Conservation (phyloP, 2,329 filamentous ascomycete genomes). For the Cladosporium sp. region DNA sequence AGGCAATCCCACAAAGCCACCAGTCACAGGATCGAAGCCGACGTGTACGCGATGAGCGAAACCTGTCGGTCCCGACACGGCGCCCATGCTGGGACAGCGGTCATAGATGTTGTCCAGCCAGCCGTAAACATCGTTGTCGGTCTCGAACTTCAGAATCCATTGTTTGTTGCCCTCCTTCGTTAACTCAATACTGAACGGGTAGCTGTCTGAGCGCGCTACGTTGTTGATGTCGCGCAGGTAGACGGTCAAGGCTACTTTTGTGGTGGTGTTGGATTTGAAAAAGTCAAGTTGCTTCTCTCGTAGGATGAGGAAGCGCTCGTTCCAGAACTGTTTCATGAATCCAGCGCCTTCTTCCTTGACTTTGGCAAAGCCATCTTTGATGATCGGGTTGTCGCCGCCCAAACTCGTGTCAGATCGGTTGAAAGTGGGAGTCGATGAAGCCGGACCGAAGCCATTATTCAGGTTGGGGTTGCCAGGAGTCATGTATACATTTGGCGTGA, state of each 20-base stretch:
- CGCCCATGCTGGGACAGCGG: conserved; percentile 94
- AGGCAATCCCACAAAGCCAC: conserved; percentile 90
- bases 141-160: conserved; percentile 89
- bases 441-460: conserved; percentile 40
- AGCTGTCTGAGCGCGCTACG: conserved; percentile 86
- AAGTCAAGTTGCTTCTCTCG: conserved; percentile 94
- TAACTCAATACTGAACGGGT: conserved; percentile 92
- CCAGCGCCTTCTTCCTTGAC: conserved; percentile 90
- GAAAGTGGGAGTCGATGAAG: conserved; percentile 34
- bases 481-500: conserved; percentile 72
- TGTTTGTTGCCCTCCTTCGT: conserved; percentile 84
- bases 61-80: conserved; percentile 97
- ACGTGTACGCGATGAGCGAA: conserved; percentile 97
- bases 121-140: conserved; percentile 94
- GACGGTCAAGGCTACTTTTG: conserved; percentile 82
- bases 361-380: conserved; percentile 71
- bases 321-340: conserved; percentile 63
- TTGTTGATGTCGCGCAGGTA: conserved; percentile 84
- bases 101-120: conserved; percentile 99
- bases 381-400: conserved; percentile 42
- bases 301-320: conserved; percentile 87
- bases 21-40: conserved; percentile 92
- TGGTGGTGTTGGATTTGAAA: conserved; percentile 81
- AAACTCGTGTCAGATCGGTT: conserved; percentile 46
- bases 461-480: conserved; percentile 71